Conservation (phyloP, 257 asterid genomes). For the Rauvolfia tetraphylla region DNA sequence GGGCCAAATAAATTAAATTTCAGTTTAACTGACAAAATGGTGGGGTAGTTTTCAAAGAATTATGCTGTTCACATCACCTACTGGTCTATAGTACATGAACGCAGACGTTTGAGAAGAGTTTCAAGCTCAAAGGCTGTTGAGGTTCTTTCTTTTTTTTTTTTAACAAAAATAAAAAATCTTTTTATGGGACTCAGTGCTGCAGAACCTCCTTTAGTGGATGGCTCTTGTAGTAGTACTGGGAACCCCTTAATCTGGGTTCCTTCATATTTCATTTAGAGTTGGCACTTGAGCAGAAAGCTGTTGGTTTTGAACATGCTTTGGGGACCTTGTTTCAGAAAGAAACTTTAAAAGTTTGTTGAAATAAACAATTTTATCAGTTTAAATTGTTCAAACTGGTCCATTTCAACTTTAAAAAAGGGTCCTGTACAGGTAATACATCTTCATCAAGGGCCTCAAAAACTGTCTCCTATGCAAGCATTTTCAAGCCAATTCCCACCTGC, state of each 20-base stretch:
- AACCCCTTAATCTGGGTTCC: neutral
- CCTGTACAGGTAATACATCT: neutral
- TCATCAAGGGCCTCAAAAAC: neutral
- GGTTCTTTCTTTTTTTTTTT: too few relatives aligned
- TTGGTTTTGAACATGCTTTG: neutral
- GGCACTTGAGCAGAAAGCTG: slow-evolving; percentile 3
- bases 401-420: neutral
- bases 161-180: too few relatives aligned
- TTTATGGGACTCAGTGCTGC: neutral
- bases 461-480: neutral
- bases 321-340: slow-evolving; percentile 11
- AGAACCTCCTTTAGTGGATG: neutral
- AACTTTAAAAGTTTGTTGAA: neutral
- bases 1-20: too few relatives aligned
- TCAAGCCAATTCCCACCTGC: neutral
- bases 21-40: neutral
- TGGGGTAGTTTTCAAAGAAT: neutral
- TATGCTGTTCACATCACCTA: too few relatives aligned
- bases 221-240: neutral
- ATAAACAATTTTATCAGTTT: neutral
- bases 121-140: too few relatives aligned
- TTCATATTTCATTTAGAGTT: neutral
- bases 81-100: too few relatives aligned
- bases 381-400: neutral
- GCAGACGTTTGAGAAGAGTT: neutral